These are phyloP conservation scores for Penicillium coffeae DNA, from an alignment of 495 filamentous ascomycete species.

Conservation along the genomic window DNA sequence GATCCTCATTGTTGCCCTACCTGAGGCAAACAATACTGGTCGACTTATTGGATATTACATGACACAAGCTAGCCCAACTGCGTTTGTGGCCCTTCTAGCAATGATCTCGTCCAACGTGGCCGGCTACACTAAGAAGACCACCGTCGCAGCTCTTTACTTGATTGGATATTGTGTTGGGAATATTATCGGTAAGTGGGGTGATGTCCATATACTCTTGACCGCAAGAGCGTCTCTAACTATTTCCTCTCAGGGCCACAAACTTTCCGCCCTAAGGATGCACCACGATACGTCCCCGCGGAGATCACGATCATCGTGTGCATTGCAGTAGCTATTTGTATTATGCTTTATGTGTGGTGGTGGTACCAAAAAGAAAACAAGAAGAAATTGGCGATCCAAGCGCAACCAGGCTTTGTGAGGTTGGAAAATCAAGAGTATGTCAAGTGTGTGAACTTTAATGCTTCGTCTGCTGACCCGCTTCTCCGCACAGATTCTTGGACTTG, in stretches of 20 bases:
- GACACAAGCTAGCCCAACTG: constrained; percentile 54
- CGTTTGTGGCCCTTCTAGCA: constrained; percentile 43
- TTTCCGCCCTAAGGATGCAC: constrained; percentile 56
- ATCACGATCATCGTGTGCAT: constrained; percentile 57
- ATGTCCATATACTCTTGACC: no score
- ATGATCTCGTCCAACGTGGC: constrained; percentile 64
- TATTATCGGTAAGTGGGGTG: constrained; percentile 39
- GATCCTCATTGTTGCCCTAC: constrained; percentile 62
- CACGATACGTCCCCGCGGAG: constrained; percentile 63
- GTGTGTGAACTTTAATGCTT: neutral
- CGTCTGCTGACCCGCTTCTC: constrained; percentile 2
- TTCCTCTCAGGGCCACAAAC: constrained; percentile 47
- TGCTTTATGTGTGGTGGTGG: constrained; percentile 61
- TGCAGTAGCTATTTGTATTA: constrained; percentile 47
- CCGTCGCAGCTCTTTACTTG: constrained; percentile 65
- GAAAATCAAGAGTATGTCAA: constrained; percentile 60
- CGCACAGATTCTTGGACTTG: constrained; percentile 2
- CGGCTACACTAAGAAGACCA: constrained; percentile 74
- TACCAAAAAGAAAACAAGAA: constrained; percentile 56
- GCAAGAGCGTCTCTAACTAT: constrained; percentile 2
- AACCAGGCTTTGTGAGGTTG: constrained; percentile 57
- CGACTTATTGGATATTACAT: constrained; percentile 63
- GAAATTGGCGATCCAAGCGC: constrained; percentile 51
- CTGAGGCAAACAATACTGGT: constrained; percentile 54
- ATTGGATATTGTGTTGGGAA: constrained; percentile 56